These are phyloP conservation scores for Spizellomyces sp. DNA, from an alignment of 192 early-diverging fungal genomes.

Conservation along the genomic window DNA sequence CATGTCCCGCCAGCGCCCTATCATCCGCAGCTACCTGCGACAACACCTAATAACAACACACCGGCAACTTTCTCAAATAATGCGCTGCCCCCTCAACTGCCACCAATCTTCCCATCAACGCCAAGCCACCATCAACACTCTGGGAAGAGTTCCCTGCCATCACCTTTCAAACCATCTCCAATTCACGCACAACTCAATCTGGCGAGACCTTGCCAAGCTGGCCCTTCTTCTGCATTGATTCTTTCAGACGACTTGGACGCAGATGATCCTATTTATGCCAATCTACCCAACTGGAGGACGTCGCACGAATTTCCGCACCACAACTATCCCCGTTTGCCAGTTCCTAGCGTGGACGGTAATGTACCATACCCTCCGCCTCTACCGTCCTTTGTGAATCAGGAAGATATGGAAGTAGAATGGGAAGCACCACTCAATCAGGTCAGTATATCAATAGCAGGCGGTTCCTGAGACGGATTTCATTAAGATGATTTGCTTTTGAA, in stretches of 20 bases:
- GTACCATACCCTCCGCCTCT: background rate
- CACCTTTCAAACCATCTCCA: background rate
- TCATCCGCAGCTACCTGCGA: background rate
- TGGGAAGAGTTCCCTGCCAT: background rate
- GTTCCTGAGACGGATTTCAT: too few relatives aligned
- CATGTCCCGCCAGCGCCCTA: background rate
- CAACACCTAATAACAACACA: background rate
- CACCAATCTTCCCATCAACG: background rate
- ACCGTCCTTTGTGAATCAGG: background rate
- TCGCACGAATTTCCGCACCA: too few relatives aligned
- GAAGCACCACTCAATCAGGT: constrained; percentile 28
- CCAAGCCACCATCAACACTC: background rate
- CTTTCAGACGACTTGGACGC: too few relatives aligned
- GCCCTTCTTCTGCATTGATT: background rate
- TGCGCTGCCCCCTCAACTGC: background rate
- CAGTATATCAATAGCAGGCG: too few relatives aligned
- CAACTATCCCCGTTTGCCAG: too few relatives aligned
- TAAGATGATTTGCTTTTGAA: too few relatives aligned
- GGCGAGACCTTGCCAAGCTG: background rate
- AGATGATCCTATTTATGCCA: too few relatives aligned
- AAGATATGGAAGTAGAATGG: constrained; percentile 2
- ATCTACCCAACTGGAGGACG: too few relatives aligned
- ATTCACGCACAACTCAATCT: background rate
- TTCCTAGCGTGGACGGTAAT: too few relatives aligned
- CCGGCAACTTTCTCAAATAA: background rate